These are phyloP conservation scores for Aspergillus novofumigatus DNA, from an alignment of 2,329 filamentous ascomycete species.

Conservation along the genomic window DNA sequence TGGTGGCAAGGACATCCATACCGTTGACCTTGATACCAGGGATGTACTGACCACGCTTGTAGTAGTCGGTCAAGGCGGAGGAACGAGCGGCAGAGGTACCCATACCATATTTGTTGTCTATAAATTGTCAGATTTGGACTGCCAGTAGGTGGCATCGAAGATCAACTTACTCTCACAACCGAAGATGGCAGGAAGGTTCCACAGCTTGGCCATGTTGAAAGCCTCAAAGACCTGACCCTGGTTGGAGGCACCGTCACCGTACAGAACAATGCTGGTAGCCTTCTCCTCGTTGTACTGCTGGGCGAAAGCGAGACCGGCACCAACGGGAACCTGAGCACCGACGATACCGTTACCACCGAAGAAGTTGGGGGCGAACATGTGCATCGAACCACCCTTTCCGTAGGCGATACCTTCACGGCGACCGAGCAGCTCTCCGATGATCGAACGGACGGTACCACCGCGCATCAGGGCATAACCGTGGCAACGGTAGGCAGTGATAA, in stretches of 20 bases:
- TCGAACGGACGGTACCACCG: slow-evolving; percentile 80
- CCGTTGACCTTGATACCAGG: slow-evolving; percentile 97
- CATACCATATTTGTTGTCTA: slow-evolving; percentile 99
- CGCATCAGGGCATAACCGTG: slow-evolving; percentile 98
- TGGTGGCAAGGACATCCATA: slow-evolving; percentile 96
- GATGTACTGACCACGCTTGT: slow-evolving; percentile 99
- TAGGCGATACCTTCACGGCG: slow-evolving; percentile 95
- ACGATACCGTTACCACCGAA: slow-evolving; percentile 99
- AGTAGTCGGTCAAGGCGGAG: slow-evolving; percentile 93
- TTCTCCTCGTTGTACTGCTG: slow-evolving; percentile 89
- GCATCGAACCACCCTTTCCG: slow-evolving; percentile 99
- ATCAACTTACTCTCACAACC: slow-evolving; percentile 86
- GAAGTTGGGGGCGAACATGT: slow-evolving; percentile 98
- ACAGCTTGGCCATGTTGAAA: slow-evolving; percentile 99
- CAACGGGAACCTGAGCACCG: slow-evolving; percentile 95
- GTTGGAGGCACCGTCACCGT: slow-evolving; percentile 98
- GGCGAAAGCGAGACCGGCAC: slow-evolving; percentile 92
- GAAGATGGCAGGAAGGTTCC: slow-evolving; percentile 93
- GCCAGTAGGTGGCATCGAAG: neutral
- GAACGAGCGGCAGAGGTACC: slow-evolving; percentile 88
- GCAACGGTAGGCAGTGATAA: slow-evolving; percentile 98
- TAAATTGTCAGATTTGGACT: neutral
- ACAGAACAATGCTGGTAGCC: slow-evolving; percentile 83
- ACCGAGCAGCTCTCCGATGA: slow-evolving; percentile 93
- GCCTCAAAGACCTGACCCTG: slow-evolving; percentile 99